Evolutionary conservation across 306 rosid genomes (phyloP), one percentile per base, ranked within the genome.

Genomic region (Canavalia ensiformis): DNA sequence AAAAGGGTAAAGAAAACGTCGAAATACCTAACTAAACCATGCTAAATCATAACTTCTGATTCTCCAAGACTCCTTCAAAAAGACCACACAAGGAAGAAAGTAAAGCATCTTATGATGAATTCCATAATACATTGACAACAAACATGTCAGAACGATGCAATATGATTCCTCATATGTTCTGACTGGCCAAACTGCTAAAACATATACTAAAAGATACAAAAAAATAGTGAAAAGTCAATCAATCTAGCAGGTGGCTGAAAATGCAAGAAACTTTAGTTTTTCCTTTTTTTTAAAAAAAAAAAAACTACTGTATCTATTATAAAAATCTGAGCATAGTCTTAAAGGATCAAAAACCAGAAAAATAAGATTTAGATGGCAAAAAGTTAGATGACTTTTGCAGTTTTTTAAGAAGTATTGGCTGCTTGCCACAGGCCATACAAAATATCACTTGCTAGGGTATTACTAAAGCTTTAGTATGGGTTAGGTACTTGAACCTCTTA

Each of bases 31-130:
- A 47, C n/a, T 3, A 10, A 47, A 76, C 69, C 58, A 70, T 25
- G 68, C 8, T 47, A 64, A 47, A 52, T 64, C 44, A 46, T 5
- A 73, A 49, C 1, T n/a, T 6, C 31, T n/a, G 72, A 12, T 49
- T 69, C 51, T 2, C 39, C 3, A 42, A 7, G 47, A 33, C 25
- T 60, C 68, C 44, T 33, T 60, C 7, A 11, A 58, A 29, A 57
- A 30, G 9, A 8, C 65, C 25, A 58, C 50, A 10, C 68, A 35
- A 70, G 50, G 63, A 58, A 76, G 55, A 74, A 74, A 42, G 42
- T 30, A 30, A 74, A 74, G 1, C 10, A 59, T 49, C n/a, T 50
- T 51, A 47, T 18, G 59, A 51, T 76, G 74, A 8, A 30, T 67
- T 0, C 44, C 54, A 54, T 18, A 18, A 18, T 18, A 35, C 10